Percentiles rank a stretch among this genome's conserved stretches.
Conservation (phyloP, 2,329 filamentous ascomycete genomes). For the Pseudogymnoascus sp. region DNA sequence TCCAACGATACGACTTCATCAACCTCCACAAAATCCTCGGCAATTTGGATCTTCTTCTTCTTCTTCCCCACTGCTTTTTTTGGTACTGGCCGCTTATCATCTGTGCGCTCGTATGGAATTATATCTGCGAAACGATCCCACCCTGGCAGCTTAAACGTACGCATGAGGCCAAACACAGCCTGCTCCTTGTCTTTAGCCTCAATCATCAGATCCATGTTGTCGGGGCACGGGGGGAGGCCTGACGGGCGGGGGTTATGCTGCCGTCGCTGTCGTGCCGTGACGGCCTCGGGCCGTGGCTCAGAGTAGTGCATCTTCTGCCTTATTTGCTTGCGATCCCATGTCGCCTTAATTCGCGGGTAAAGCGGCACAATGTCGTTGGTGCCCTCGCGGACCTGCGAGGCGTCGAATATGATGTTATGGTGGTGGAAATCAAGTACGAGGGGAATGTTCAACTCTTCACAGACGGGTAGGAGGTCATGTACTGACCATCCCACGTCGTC, state of each 20-base stretch:
- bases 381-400: slow-evolving; percentile 64
- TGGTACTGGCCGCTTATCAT: slow-evolving; percentile 56
- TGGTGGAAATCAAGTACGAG: slow-evolving; percentile 90
- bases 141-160: slow-evolving; percentile 73
- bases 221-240: slow-evolving; percentile 70
- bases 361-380: slow-evolving; percentile 71
- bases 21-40: slow-evolving; percentile 25
- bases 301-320: slow-evolving; percentile 97
- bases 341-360: slow-evolving; percentile 68
- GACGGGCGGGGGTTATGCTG: slow-evolving; percentile 78
- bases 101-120: slow-evolving; percentile 64
- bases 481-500: slow-evolving; percentile 92
- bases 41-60: slow-evolving; percentile 33
- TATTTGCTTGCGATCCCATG: slow-evolving; percentile 76
- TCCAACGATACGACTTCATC: slow-evolving; percentile 5
- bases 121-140: slow-evolving; percentile 68
- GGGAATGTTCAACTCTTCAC: slow-evolving; percentile 89
- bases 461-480: slow-evolving; percentile 80
- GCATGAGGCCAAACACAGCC: slow-evolving; percentile 89
- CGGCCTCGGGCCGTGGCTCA: slow-evolving; percentile 65
- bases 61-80: slow-evolving; percentile 37
- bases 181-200: slow-evolving; percentile 98
- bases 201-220: slow-evolving; percentile 94
- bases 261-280: slow-evolving; percentile 67
- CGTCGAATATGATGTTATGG: slow-evolving; percentile 86